Percentiles rank a stretch among this genome's conserved stretches.
These are phyloP conservation scores for Hericium alpestre DNA, from an alignment of 768 basidiomycete species.

Conservation along the genomic window DNA sequence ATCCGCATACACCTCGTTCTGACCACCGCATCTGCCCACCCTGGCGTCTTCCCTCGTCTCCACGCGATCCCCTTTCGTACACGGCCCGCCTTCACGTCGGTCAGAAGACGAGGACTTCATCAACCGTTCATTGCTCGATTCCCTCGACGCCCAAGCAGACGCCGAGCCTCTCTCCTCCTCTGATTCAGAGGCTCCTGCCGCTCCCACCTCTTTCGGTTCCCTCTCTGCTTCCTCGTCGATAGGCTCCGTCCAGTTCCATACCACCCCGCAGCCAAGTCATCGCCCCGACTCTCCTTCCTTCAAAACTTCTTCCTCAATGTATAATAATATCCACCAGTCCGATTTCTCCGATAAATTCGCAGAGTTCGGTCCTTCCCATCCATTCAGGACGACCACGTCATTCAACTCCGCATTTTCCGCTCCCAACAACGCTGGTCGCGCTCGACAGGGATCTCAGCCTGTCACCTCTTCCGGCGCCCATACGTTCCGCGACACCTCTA, in stretches of 20 bases:
- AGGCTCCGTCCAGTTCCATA: constrained; percentile 40
- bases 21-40: constrained; percentile 16
- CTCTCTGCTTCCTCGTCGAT: constrained; percentile 42
- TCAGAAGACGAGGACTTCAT: constrained; percentile 68
- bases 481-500: constrained; percentile 15
- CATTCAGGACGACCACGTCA: constrained; percentile 13
- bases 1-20: constrained; percentile 15
- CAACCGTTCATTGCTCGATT: constrained; percentile 76
- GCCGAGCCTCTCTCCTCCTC: constrained; percentile 53
- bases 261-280: constrained; percentile 36
- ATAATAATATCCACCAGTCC: constrained; percentile 17
- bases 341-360: constrained; percentile 9
- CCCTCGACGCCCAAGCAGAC: constrained; percentile 76
- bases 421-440: constrained; percentile 4
- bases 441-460: constrained; percentile 11
- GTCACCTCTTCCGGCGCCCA: constrained; percentile 2
- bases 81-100: constrained; percentile 17
- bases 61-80: constrained; percentile 20
- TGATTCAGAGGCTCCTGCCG: constrained; percentile 36
- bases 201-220: constrained; percentile 36
- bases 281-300: constrained; percentile 39
- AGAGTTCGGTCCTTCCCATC: constrained; percentile 12
- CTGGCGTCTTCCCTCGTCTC: constrained; percentile 25
- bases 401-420: constrained; percentile 12
- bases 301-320: constrained; percentile 21